These are phyloP conservation scores for Buddleja alternifolia DNA, from an alignment of 257 asterid genomes.

Conservation along the genomic window DNA sequence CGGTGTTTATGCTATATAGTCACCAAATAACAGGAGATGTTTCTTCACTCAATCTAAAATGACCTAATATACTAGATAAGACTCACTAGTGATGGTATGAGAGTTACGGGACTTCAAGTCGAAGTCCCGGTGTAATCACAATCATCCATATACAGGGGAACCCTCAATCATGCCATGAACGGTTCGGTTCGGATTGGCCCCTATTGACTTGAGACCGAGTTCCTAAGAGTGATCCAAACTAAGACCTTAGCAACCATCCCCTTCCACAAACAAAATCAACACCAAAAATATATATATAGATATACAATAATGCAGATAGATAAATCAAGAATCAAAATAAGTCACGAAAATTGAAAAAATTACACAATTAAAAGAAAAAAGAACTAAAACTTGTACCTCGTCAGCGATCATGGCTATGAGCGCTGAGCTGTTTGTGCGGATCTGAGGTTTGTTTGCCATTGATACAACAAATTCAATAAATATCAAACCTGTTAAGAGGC, in stretches of 20 bases:
- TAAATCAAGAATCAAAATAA: background rate
- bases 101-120: too few species aligned
- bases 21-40: too few species aligned
- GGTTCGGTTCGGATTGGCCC: too few species aligned
- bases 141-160: too few species aligned
- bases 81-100: too few species aligned
- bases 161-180: too few species aligned
- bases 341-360: background rate
- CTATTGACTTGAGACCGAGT: too few species aligned
- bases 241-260: too few species aligned
- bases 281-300: background rate
- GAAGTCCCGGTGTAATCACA: too few species aligned
- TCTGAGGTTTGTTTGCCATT: slow-evolving; percentile 86
- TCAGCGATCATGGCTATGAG: slow-evolving; percentile 95
- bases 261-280: background rate
- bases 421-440: slow-evolving; percentile 81
- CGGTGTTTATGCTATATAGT: background rate
- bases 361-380: background rate
- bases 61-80: too few species aligned
- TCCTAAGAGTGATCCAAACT: too few species aligned
- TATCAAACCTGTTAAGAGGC: slow-evolving; percentile 20
- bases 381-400: slow-evolving; percentile 56
- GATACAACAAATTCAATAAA: background rate
- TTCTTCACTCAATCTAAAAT: too few species aligned
- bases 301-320: background rate